Base-by-base conservation (phyloP, 2,329 filamentous ascomycete species). In the Periglandula ipomoeae region DNA sequence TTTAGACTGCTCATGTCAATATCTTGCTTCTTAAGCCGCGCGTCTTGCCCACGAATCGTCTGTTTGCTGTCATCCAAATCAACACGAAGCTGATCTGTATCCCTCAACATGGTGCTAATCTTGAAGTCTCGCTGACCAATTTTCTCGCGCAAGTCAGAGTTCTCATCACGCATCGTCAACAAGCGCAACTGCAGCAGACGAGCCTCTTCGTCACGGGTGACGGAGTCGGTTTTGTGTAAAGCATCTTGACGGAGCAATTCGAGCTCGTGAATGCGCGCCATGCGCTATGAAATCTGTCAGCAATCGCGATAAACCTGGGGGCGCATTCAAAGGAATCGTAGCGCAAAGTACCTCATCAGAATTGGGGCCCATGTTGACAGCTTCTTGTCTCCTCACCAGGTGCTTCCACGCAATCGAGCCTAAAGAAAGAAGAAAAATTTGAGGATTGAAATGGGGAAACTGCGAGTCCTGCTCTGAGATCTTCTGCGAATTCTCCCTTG, bases 101-200 rank as follows among this genome's bases (percentile, higher is more conserved):
- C 63, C 13, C 65, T 61, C 0, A 59, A 57, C 11, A 79, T 61
- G 9, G 65, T 55, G 26, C 79, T 76, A 45, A 84, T 75, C 39
- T 78, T 75, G 46, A 79, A 72, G 46, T 85, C 78, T 55, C 78
- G 77, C 35, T 79, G 68, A 4, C 72, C 66, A 17, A 90, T 64
- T 53, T 84, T 75, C 40, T 82, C 76, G 54, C 80, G 78, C 24
- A 95, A 66, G 9, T 78, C 74, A 43, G 82, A 78, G 54, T 84
- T 87, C 53, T 94, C 85, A 55, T 90, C 81, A 53, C 83, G 75
- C n/a, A 87, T 70, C n/a, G 89, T 67, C 47, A 90, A 69, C 48
- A 83, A 74, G 53, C 83, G 79, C 52, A 91, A 74, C 55, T 81
- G 81, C 46, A 89, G 67, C 54, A 82, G 77, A 43, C 90, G 82